Evolutionary conservation across 164 flowering plant genomes (phyloP), one percentile per base, ranked within the genome.

Genomic region (Chimonanthus salicifolius): DNA sequence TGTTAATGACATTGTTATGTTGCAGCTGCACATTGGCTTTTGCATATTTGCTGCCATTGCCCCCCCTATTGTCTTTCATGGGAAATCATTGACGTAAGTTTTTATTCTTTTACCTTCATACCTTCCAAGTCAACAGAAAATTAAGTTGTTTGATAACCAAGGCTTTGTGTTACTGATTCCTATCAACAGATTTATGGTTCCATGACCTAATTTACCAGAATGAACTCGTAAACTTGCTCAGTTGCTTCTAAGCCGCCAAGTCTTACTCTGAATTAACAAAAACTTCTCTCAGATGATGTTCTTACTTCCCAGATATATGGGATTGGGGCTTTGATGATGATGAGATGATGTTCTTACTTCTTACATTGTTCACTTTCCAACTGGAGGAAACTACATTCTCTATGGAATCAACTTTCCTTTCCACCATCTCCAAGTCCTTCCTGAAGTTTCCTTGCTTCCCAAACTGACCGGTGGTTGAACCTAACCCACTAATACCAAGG

Each of bases 1-100:
- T 62, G 49, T 8, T 50, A n/a, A 13, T 70, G 64, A 45, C 43
- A 69, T 77, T 70, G 20, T 46, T 46, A 15, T 71, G 51, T 47
- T 86, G 84, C 94, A 95, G 99, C 48, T 95, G n/a, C 99, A 95
- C 74, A 86, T 95, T 73, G 91, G 83, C 2, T 93, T 93, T 77
- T 93, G 98, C 75, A 88, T 95, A 70, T 68, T 93, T 85, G 98
- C 99, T 82, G 94, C 99, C 47, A 90, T 95, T 78, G 99, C 99
- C 72, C 99, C 99, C 75, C 99, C 99, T 46, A 81, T 95, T 73
- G 88, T 95, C 75, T 95, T 95, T 77, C 84, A 86, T 68, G 99
- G 99, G 74, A 82, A 85, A 77, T 93, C 98, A 75, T 83, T 95
- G 72, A 88, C 98, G 99, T 95, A 87, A 93, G 99, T 84, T 47